A percentile compares a stretch with the other conserved stretches of the same genome.
Evolutionary conservation across 805 yeast genomes (phyloP).

Genomic region (Zygotorulaspora danielsina): DNA sequence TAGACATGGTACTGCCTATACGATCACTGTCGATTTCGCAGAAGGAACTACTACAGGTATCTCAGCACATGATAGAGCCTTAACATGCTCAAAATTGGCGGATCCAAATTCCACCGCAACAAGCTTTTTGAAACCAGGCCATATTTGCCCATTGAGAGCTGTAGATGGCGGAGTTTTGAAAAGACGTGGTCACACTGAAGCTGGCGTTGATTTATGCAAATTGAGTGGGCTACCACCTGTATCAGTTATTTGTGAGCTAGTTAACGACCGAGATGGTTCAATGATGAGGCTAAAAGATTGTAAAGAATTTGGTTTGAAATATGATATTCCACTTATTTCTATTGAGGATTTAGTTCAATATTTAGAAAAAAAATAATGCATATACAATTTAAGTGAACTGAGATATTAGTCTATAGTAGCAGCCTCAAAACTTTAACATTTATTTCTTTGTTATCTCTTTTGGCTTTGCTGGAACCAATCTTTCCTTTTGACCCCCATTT

Average conservation of each 20-base stretch:
- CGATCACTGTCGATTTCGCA: conserved; percentile 80
- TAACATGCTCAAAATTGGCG: conserved; percentile 73
- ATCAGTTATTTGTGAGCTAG: conserved; percentile 90
- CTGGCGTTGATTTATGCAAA: conserved; percentile 81
- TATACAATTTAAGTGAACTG: neutral
- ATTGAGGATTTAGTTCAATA: conserved; percentile 50
- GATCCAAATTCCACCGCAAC: conserved; percentile 44
- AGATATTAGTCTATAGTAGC: conserved; percentile 3
- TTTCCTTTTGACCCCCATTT: conserved; percentile 66
- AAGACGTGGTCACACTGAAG: conserved; percentile 97
- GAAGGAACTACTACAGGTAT: conserved; percentile 97
- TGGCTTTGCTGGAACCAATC: conserved; percentile 66
- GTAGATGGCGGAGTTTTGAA: conserved; percentile 72
- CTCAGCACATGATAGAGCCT: conserved; percentile 87
- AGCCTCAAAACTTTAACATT: neutral
- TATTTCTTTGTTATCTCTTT: conserved; percentile 39
- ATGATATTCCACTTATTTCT: conserved; percentile 65
- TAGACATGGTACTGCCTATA: conserved; percentile 95
- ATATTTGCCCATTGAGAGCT: conserved; percentile 88
- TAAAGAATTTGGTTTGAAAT: conserved; percentile 56
- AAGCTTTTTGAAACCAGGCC: conserved; percentile 90
- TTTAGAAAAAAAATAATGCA: conserved; percentile 3
- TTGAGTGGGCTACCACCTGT: conserved; percentile 79
- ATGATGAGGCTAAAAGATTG: conserved; percentile 96
- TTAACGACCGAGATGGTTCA: conserved; percentile 85